phyloP scores from a whole-genome alignment of 805 yeast species.

The Wickerhamomyces queroliae region DNA sequence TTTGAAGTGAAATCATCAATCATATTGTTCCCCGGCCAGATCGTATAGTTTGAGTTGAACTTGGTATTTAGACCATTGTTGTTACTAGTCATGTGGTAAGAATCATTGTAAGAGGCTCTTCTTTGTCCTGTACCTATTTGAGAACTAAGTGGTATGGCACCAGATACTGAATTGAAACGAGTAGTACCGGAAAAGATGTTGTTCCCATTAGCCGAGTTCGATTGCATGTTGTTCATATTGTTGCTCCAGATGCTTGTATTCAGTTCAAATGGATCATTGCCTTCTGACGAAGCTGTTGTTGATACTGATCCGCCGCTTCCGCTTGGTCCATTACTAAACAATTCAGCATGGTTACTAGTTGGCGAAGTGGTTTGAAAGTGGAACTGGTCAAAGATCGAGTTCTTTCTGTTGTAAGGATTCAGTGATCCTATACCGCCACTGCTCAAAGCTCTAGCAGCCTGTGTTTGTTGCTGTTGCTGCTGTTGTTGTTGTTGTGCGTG shows the following conservation, averaged over 20 bases:
- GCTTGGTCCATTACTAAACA: not conserved
- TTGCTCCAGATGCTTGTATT: not conserved
- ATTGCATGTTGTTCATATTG: not conserved
- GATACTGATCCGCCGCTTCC: not conserved
- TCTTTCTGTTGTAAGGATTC: not conserved
- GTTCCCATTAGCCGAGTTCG: too few relatives aligned
- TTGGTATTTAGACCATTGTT: too few relatives aligned
- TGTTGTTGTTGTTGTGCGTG: not conserved
- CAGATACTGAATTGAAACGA: not conserved
- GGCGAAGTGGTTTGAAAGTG: not conserved
- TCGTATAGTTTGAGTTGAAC: not conserved
- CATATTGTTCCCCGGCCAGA: not conserved
- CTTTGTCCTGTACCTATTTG: not conserved
- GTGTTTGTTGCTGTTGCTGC: too few relatives aligned
- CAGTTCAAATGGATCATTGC: slow-evolving; percentile 5
- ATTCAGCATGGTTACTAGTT: not conserved
- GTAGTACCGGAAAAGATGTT: not conserved
- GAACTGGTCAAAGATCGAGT: not conserved
- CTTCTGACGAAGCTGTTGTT: not conserved
- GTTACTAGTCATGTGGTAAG: not conserved
- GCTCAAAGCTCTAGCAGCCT: too few relatives aligned
- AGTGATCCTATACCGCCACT: not conserved
- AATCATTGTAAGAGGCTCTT: slow-evolving; percentile 1
- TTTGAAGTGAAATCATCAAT: not conserved
- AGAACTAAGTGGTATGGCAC: not conserved